These are phyloP conservation scores for Tetrastigma voinierianum DNA, from an alignment of 164 flowering plant species.

Conservation along the genomic window DNA sequence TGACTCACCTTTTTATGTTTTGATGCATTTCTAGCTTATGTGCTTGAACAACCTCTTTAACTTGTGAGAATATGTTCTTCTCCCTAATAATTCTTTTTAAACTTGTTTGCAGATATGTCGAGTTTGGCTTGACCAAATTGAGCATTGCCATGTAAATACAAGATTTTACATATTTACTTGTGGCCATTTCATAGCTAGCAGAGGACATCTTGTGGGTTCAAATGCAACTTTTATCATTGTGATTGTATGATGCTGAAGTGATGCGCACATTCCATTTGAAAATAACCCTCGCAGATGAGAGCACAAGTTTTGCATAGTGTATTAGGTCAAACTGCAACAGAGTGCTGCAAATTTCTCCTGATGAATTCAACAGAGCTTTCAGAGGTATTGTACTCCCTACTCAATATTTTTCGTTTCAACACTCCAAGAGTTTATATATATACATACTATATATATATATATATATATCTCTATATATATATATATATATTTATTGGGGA, in stretches of 20 bases:
- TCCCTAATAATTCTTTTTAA: not conserved
- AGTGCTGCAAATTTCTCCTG: conserved; percentile 86
- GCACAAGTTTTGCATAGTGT: conserved; percentile 73
- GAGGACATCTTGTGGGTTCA: conserved; percentile 38
- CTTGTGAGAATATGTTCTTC: not conserved
- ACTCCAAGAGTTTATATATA: too few species aligned
- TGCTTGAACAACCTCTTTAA: not conserved
- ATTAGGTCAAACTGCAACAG: conserved; percentile 77
- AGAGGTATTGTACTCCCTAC: conserved; percentile 48
- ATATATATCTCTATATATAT: too few species aligned
- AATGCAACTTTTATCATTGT: conserved; percentile 61
- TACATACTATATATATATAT: too few species aligned
- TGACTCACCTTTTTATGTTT: not conserved
- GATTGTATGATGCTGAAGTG: conserved; percentile 50
- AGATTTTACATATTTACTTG: conserved; percentile 65
- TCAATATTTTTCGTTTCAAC: too few species aligned
- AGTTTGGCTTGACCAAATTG: conserved; percentile 71
- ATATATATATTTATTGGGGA: too few species aligned
- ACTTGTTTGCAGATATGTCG: conserved; percentile 56
- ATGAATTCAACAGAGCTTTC: conserved; percentile 73
- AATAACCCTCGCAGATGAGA: conserved; percentile 73
- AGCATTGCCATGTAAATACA: conserved; percentile 52
- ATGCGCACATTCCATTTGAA: conserved; percentile 59
- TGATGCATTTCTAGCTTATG: not conserved
- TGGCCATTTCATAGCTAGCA: conserved; percentile 64